Base-by-base conservation (phyloP, 1,284 basidiomycete genomes). In the Athelia psychrophila region DNA sequence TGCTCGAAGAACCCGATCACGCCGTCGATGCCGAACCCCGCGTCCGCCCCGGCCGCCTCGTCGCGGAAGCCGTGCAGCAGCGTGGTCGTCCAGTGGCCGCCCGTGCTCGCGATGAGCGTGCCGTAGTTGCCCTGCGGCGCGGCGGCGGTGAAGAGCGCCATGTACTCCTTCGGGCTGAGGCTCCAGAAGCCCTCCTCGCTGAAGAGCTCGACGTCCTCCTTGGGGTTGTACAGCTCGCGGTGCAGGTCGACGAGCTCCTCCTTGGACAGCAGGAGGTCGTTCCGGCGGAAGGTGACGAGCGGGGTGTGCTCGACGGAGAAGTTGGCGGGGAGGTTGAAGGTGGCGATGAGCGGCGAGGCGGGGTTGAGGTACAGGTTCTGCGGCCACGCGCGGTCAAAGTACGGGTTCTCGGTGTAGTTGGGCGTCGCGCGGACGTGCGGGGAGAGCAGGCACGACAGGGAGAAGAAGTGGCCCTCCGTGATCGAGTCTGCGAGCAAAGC, bases 391-490 rank as follows among this genome's bases (percentile, higher is more conserved):
- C 83, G 76, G 61, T 86, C 84, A 52, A 76, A 84, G 58, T 72
- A 74, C 0, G 75, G 70, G 53, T 76, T 75, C 42, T 71, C 69
- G 38, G 72, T 76, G 57, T 83, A 85, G 57, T 80, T 75, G 0
- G 84, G 84, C 1, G 79, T 83, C 1, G 83, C 84, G 44, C 74
- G 73, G 35, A 86, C 83, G 60, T 86, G 82, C 0, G 84, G 83
- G 63, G 78, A 81, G 2, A 87, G 72, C 38, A 79, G 56, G 58
- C 84, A 87, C 0, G 84, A 85, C 1, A 86, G 63, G 4, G 84
- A 86, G 64, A 86, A 86, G 70, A 86, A 86, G 63, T 86, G 84
- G 54, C 81, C 81, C 59, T 86, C 84, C 1, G 81, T 80, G 22
- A 85, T 80, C 1, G 84, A 85, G 58, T 86, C 84, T 83, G 44